phyloP scores from a whole-genome alignment of 2,329 filamentous ascomycete species.

The Fusarium continuum region DNA sequence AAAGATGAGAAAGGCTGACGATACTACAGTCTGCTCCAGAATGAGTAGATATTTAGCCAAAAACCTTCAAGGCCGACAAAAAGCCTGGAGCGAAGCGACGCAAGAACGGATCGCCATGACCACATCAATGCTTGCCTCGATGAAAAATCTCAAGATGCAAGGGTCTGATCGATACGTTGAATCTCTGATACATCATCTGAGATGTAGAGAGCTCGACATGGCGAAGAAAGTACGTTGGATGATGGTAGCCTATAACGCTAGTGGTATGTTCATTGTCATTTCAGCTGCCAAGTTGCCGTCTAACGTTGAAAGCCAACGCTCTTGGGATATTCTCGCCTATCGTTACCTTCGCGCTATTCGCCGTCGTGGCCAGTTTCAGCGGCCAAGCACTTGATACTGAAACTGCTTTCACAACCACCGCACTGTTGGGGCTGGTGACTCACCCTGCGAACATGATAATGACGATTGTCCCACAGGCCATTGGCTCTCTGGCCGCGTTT shows the following conservation, averaged over 20 bases:
- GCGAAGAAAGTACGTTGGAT: background rate
- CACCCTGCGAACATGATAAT: background rate
- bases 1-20: no score
- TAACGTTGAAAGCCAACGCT: accelerated
- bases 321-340: background rate
- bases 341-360: background rate
- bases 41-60: background rate
- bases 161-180: background rate
- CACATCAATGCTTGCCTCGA: background rate
- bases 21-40: background rate
- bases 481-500: background rate
- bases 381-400: background rate
- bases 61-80: background rate
- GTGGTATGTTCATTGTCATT: background rate
- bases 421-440: background rate
- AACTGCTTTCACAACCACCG: background rate
- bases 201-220: background rate
- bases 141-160: background rate
- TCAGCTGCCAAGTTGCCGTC: background rate
- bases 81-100: background rate
- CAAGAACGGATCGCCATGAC: background rate
- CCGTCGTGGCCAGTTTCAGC: background rate
- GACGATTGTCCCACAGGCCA: background rate
- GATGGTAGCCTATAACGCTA: background rate
- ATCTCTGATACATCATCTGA: background rate